phyloP scores from a whole-genome alignment of 192 early-diverging fungal species.

The Gaertneriomyces semiglobifer region DNA sequence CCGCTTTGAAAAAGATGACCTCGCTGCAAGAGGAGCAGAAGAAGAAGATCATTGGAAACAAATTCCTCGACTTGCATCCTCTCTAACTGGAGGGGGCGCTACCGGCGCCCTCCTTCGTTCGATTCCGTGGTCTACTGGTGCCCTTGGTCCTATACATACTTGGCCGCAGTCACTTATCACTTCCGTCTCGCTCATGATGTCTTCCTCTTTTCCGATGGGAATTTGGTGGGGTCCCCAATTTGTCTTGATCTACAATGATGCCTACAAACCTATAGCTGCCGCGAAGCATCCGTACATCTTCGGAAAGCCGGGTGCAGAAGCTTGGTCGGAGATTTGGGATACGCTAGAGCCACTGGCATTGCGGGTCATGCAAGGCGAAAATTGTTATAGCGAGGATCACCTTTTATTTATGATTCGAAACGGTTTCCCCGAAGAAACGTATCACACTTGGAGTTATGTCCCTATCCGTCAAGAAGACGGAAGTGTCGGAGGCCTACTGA shows the following conservation, averaged over 20 bases:
- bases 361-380: conserved; percentile 1
- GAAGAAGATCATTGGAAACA: too few relatives aligned
- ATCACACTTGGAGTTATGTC: conserved; percentile 31
- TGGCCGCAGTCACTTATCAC: conserved; percentile 31
- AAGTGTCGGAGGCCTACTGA: conserved; percentile 26
- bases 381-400: conserved; percentile 17
- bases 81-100: conserved; percentile 19
- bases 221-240: conserved; percentile 29
- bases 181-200: conserved; percentile 19
- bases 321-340: conserved; percentile 32
- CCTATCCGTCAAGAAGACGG: conserved; percentile 32
- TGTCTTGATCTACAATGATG: conserved; percentile 30
- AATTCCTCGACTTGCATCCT: conserved; percentile 11
- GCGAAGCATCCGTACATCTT: conserved; percentile 33
- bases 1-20: too few relatives aligned
- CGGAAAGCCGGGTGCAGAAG: conserved; percentile 30
- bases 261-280: conserved; percentile 17
- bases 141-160: conserved; percentile 20
- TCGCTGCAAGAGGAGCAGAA: too few relatives aligned
- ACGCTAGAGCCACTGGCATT: conserved; percentile 2
- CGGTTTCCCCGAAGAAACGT: conserved; percentile 32
- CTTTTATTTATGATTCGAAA: conserved; percentile 29
- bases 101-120: conserved; percentile 23
- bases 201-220: conserved; percentile 19
- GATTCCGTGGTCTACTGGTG: conserved; percentile 16